phyloP scores from a whole-genome alignment of 805 yeast species.

The Hanseniaspora mollemarum region DNA sequence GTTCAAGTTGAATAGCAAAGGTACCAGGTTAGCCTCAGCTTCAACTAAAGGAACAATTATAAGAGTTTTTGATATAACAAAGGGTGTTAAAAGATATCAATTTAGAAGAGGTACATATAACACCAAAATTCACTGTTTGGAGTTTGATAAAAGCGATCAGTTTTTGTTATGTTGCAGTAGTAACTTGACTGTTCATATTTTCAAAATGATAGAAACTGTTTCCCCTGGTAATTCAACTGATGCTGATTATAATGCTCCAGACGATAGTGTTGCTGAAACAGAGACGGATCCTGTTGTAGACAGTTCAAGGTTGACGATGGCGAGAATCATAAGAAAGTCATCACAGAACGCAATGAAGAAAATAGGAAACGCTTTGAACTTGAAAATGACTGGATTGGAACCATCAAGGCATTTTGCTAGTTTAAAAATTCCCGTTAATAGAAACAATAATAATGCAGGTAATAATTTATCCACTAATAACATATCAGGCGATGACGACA shows the following conservation, averaged over 20 bases:
- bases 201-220: slow-evolving; percentile 40
- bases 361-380: slow-evolving; percentile 80
- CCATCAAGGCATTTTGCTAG: slow-evolving; percentile 88
- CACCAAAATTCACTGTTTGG: slow-evolving; percentile 63
- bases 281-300: slow-evolving; percentile 56
- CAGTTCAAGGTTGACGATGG: slow-evolving; percentile 58
- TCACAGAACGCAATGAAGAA: slow-evolving; percentile 66
- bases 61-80: slow-evolving; percentile 51
- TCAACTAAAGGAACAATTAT: slow-evolving; percentile 70
- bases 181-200: slow-evolving; percentile 86
- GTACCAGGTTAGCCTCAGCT: slow-evolving; percentile 57
- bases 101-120: slow-evolving; percentile 77
- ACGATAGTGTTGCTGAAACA: slow-evolving; percentile 18
- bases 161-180: slow-evolving; percentile 75
- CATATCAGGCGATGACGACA: neutral
- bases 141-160: slow-evolving; percentile 59
- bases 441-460: neutral
- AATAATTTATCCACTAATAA: neutral
- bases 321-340: slow-evolving; percentile 61
- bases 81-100: slow-evolving; percentile 53
- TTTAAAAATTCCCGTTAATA: slow-evolving; percentile 48
- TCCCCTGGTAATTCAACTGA: slow-evolving; percentile 17
- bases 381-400: slow-evolving; percentile 71
- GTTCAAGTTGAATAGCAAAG: slow-evolving; percentile 52
- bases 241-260: neutral